Conservation (phyloP, 208 protist species). For the Wallacemonas sp. region DNA sequence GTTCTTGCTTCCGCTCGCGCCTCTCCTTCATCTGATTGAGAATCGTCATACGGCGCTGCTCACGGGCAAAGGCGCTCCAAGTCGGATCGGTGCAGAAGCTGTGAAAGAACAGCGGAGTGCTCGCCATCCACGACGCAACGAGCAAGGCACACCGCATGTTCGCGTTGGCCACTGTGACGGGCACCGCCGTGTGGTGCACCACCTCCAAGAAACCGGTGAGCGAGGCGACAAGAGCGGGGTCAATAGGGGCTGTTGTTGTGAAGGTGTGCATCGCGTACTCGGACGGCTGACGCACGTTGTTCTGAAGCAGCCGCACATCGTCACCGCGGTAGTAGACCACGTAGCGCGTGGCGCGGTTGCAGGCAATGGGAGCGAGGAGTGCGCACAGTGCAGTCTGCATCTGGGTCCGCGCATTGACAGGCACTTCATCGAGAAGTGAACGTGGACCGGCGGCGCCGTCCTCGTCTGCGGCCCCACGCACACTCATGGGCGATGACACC, state of each 20-base stretch:
- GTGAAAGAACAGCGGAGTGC: conserved; percentile 64
- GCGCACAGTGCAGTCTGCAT: conserved; percentile 28
- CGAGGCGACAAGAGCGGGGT: conserved; percentile 33
- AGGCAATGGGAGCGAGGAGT: conserved; percentile 41
- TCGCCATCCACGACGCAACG: conserved; percentile 67
- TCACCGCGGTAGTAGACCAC: conserved; percentile 87
- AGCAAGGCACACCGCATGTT: conserved; percentile 27
- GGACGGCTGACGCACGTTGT: conserved; percentile 50
- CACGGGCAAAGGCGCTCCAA: conserved; percentile 77
- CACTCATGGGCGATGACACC: neutral
- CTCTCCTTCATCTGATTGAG: conserved; percentile 48
- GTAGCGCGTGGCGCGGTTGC: conserved; percentile 76
- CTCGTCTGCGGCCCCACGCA: neutral
- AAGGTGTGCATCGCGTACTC: conserved; percentile 82
- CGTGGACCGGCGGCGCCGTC: neutral
- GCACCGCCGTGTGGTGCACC: neutral
- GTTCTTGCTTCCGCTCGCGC: conserved; percentile 9
- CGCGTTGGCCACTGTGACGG: neutral
- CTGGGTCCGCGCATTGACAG: neutral
- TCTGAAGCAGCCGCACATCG: conserved; percentile 76
- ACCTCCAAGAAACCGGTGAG: conserved; percentile 4
- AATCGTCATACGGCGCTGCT: conserved; percentile 73
- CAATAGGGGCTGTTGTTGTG: conserved; percentile 63
- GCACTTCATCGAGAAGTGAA: neutral
- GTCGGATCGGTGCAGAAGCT: conserved; percentile 75